Conservation (phyloP, 495 filamentous ascomycete genomes). For the Aspergillus bridgeri region DNA sequence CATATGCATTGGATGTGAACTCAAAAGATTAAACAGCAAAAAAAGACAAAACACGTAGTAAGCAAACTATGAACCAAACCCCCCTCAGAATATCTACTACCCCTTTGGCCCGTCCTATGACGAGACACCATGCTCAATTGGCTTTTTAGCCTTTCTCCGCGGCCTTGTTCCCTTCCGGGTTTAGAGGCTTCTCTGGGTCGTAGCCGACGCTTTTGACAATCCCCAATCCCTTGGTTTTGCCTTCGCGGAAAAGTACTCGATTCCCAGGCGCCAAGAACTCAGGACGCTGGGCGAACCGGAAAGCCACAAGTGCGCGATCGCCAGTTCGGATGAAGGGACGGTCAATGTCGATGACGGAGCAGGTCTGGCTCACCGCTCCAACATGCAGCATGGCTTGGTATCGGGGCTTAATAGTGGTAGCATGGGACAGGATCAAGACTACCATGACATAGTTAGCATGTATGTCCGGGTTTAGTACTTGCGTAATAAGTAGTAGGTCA, state of each 20-base stretch:
- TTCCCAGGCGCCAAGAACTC: slow-evolving; percentile 90
- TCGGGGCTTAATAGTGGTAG: slow-evolving; percentile 96
- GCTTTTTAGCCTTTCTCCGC: slow-evolving; percentile 11
- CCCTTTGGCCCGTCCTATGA: too few relatives aligned
- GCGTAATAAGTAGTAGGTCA: slow-evolving; percentile 11
- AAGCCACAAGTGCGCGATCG: slow-evolving; percentile 87
- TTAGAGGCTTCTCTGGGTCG: slow-evolving; percentile 61
- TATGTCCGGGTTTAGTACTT: not conserved
- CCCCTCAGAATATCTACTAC: not conserved
- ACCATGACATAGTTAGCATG: not conserved
- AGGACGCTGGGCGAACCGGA: slow-evolving; percentile 92
- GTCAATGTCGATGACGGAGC: slow-evolving; percentile 96
- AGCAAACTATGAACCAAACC: not conserved
- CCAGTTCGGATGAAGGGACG: slow-evolving; percentile 93
- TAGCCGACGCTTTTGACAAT: slow-evolving; percentile 93
- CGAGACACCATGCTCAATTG: too few relatives aligned
- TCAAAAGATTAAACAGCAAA: not conserved
- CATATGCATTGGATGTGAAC: not conserved
- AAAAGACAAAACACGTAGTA: not conserved
- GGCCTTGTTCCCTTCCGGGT: slow-evolving; percentile 34
- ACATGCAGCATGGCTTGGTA: slow-evolving; percentile 99
- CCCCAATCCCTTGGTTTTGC: slow-evolving; percentile 89
- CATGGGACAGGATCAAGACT: slow-evolving; percentile 94
- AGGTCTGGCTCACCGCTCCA: slow-evolving; percentile 91
- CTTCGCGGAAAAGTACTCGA: slow-evolving; percentile 88